A percentile compares a stretch with the other conserved stretches of the same genome.
phyloP scores from a whole-genome alignment of 2,329 filamentous ascomycete species.

The Verticillium dahliae region DNA sequence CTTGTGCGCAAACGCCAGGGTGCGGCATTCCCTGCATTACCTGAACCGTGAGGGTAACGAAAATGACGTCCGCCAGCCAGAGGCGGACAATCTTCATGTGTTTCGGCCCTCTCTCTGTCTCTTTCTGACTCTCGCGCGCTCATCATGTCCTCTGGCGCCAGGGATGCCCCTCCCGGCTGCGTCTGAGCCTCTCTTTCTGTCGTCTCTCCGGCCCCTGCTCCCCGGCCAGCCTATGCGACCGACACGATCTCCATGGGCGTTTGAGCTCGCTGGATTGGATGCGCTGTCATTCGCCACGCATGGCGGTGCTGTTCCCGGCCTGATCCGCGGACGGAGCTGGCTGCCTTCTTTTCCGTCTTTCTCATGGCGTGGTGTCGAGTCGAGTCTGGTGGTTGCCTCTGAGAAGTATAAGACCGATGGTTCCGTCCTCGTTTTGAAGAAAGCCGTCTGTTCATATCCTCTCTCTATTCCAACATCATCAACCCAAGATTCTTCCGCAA shows the following conservation, averaged over 20 bases:
- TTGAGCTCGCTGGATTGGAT: background rate
- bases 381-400: background rate
- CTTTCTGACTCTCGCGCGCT: background rate
- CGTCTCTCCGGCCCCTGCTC: background rate
- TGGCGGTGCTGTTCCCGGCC: background rate
- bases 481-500: background rate
- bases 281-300: constrained; percentile 1
- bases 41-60: constrained; percentile 11
- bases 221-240: background rate
- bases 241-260: background rate
- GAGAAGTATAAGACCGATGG: background rate
- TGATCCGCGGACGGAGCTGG: background rate
- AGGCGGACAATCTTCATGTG: background rate
- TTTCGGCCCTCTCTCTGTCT: too few relatives aligned
- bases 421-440: background rate
- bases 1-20: background rate
- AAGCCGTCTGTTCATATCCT: too few relatives aligned
- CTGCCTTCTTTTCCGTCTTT: background rate
- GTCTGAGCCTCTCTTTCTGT: background rate
- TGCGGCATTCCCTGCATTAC: constrained; percentile 4
- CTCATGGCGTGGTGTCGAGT: background rate
- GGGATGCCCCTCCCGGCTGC: background rate
- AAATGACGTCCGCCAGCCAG: constrained; percentile 1
- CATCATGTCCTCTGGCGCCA: background rate
- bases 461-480: background rate